Conservation (phyloP, 2,329 filamentous ascomycete genomes). For the Trichoderma hamatum region DNA sequence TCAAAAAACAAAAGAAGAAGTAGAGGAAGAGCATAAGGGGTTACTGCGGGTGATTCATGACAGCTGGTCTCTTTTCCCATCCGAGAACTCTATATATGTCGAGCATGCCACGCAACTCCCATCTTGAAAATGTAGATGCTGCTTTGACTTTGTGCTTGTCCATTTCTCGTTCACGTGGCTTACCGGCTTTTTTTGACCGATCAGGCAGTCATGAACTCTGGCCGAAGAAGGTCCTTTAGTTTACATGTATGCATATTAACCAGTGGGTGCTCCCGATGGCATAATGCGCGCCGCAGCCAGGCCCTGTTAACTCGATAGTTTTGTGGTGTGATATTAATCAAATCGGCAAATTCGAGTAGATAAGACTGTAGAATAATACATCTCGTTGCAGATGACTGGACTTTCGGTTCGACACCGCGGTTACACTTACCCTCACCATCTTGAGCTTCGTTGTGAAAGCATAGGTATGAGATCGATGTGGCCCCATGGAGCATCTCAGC, state of each 20-base stretch:
- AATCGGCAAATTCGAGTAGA: background rate
- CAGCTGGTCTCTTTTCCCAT: background rate
- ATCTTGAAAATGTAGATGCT: background rate
- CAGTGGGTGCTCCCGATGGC: background rate
- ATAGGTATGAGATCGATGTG: background rate
- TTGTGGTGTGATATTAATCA: slow-evolving; percentile 1
- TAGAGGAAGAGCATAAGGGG: background rate
- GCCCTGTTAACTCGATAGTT: background rate
- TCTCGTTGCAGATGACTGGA: background rate
- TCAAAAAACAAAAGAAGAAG: background rate
- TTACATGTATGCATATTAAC: slow-evolving; percentile 1
- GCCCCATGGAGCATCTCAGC: background rate
- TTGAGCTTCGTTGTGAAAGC: background rate
- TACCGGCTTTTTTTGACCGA: background rate
- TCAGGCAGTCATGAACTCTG: slow-evolving; percentile 6
- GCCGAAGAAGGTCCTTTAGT: slow-evolving; percentile 15
- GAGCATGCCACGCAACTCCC: no score
- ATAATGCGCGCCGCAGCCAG: background rate
- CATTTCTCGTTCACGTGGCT: background rate
- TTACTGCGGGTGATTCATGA: background rate
- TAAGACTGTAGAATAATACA: background rate
- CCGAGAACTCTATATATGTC: background rate
- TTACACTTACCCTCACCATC: background rate
- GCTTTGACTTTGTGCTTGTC: background rate
- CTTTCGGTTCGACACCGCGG: background rate